Evolutionary conservation across 2,329 filamentous ascomycete species (phyloP).

Genomic region (Trichophyton mentagrophytes): DNA sequence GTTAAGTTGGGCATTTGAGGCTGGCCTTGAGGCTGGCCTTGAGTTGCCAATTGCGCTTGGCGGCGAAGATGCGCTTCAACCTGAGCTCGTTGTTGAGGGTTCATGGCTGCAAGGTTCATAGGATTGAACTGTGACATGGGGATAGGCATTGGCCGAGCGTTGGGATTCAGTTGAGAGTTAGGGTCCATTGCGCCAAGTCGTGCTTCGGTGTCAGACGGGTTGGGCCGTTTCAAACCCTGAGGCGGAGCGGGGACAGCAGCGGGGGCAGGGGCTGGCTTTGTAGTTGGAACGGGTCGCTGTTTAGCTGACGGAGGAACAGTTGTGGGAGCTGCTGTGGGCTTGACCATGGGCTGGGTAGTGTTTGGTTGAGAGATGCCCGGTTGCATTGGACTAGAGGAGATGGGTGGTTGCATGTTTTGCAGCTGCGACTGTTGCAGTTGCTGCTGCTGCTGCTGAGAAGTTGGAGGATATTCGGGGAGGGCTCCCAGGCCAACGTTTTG

Average conservation of each 20-base stretch:
- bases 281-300: slow-evolving; percentile 17
- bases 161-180: slow-evolving; percentile 15
- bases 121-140: slow-evolving; percentile 19
- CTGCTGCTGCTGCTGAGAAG: background rate
- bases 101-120: slow-evolving; percentile 26
- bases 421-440: no score
- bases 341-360: slow-evolving; percentile 1
- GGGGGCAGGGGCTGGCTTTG: slow-evolving; percentile 18
- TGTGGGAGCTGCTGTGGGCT: background rate
- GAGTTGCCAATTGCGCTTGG: background rate
- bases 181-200: slow-evolving; percentile 22
- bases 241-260: slow-evolving; percentile 7
- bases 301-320: slow-evolving; percentile 13
- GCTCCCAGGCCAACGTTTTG: background rate
- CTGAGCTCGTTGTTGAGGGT: slow-evolving; percentile 30
- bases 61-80: slow-evolving; percentile 25
- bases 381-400: background rate
- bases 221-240: slow-evolving; percentile 32
- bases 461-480: background rate
- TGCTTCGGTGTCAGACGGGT: slow-evolving; percentile 36
- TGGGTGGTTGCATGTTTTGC: background rate
- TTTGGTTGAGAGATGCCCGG: background rate
- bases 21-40: slow-evolving; percentile 15
- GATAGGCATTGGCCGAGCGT: slow-evolving; percentile 14
- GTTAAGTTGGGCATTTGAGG: slow-evolving; percentile 23